A percentile compares a stretch with the other conserved stretches of the same genome.
These are phyloP conservation scores for Aspergillus biplanus DNA, from an alignment of 495 filamentous ascomycete species.

Conservation along the genomic window DNA sequence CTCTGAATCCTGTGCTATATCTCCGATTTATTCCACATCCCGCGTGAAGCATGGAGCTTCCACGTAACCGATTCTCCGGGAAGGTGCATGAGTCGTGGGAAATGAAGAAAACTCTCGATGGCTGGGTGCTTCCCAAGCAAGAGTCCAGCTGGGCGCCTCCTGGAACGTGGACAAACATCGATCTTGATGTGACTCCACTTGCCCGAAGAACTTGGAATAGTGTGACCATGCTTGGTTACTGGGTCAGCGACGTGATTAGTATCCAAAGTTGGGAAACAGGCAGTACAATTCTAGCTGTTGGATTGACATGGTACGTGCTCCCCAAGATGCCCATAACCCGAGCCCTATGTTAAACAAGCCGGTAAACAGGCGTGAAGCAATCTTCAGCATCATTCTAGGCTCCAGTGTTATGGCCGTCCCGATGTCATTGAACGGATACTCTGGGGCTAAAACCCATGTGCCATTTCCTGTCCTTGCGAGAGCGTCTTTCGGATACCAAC, in stretches of 20 bases:
- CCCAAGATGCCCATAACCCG: background rate
- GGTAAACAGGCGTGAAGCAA: background rate
- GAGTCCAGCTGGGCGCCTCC: slow-evolving; percentile 10
- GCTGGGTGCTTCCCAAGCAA: slow-evolving; percentile 11
- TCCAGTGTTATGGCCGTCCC: slow-evolving; percentile 1
- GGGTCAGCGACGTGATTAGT: slow-evolving; percentile 6
- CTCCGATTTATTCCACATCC: background rate
- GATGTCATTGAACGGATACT: slow-evolving; percentile 2
- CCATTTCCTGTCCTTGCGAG: slow-evolving; percentile 4
- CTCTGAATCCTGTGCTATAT: background rate
- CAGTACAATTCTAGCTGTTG: slow-evolving; percentile 3
- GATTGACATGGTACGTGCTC: background rate
- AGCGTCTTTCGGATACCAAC: background rate
- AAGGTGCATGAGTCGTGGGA: background rate
- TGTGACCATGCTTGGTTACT: background rate
- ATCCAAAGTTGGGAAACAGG: slow-evolving; percentile 4
- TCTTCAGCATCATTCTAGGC: background rate
- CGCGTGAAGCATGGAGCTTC: background rate
- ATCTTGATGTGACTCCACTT: slow-evolving; percentile 2
- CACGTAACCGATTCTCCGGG: background rate
- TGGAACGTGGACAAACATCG: slow-evolving; percentile 8
- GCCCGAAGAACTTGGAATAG: slow-evolving; percentile 1
- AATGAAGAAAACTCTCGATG: slow-evolving; percentile 8
- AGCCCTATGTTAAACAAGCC: too few species aligned
- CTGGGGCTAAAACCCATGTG: slow-evolving; percentile 1